Evolutionary conservation across 1,284 basidiomycete species (phyloP), one percentile per base, ranked within the genome.

Genomic region (Moesziomyces sp.): DNA sequence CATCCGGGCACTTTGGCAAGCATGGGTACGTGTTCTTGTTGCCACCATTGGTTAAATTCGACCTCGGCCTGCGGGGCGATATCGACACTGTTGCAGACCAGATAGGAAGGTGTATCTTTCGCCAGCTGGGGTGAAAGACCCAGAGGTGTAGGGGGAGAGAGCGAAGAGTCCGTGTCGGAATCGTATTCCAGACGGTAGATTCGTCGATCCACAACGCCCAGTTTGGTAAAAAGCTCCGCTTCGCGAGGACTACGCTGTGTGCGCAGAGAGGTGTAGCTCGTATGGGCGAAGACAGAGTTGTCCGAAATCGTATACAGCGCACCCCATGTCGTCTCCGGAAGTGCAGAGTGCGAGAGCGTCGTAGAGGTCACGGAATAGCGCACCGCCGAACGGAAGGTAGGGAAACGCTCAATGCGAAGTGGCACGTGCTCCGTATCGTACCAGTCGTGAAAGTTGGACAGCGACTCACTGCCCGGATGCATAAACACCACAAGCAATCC

Each of bases 381-480:
- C 4, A 34, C 61, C 3, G 62, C 68, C 7, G 61, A 59, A 13
- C 55, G 57, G 49, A 74, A 75, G 5, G 59, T 52, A 13, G 30
- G 1, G 23, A 78, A 74, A 11, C 38, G 42, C 5, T 57, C 47
- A 11, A 82, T 82, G 1, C 85, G 79, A 3, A 85, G 58, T 2
- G 85, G 85, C 2, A 86, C 81, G 55, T 86, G 85, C 57, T 86
- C 85, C 55, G 78, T 74, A 67, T 85, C 85, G 76, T 86, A 86
- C 85, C 85, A 86, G 45, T 84, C 84, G 46, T 84, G 78, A 51
- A 84, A 84, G 58, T 84, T 83, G 5, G 59, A 52, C 21, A 77
- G 58, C 7, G 74, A 67, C 5, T 79, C 79, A 0, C 54, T 34
- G 5, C 83, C 83, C 2, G 83, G 80, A n/a, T 78, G 65, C 55